Conservation (phyloP, 2,329 filamentous ascomycete genomes). For the Aspergillus luchuensis region DNA sequence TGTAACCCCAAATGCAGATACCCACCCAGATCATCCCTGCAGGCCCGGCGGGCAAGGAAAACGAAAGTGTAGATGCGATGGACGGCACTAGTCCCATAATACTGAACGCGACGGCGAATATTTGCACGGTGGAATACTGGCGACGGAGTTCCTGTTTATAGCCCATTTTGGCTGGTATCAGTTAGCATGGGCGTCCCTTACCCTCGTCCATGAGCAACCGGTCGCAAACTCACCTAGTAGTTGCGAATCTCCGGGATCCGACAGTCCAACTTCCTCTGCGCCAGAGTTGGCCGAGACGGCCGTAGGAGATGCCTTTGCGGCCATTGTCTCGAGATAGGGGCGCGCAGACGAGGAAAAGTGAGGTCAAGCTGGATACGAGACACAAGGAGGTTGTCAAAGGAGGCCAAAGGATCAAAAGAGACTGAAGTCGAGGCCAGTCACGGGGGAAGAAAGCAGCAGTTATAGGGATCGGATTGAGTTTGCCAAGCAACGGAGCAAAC, state of each 20-base stretch:
- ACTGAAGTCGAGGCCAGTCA: not conserved
- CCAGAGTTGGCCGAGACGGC: slow-evolving; percentile 11
- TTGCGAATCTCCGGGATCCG: slow-evolving; percentile 25
- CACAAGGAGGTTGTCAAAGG: not conserved
- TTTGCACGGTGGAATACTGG: slow-evolving; percentile 64
- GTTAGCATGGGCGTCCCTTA: not conserved
- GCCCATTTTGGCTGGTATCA: slow-evolving; percentile 37
- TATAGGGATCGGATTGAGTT: slow-evolving; percentile 5
- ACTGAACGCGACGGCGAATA: slow-evolving; percentile 62
- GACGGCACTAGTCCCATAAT: slow-evolving; percentile 65
- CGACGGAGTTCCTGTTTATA: slow-evolving; percentile 64
- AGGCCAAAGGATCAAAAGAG: not conserved
- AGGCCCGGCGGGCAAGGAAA: slow-evolving; percentile 61
- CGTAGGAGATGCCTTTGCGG: slow-evolving; percentile 9
- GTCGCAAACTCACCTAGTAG: slow-evolving; percentile 26
- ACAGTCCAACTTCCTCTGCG: slow-evolving; percentile 18
- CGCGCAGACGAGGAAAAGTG: not conserved
- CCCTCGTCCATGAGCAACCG: not conserved
- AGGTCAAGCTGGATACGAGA: too few species aligned
- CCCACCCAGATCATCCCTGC: slow-evolving; percentile 63
- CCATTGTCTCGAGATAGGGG: not conserved
- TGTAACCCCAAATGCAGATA: not conserved
- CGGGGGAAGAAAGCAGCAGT: not conserved
- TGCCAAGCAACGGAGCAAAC: not conserved
- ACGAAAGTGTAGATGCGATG: slow-evolving; percentile 61